Evolutionary conservation across 371 early-diverging fungal genomes (phyloP), one percentile per base, ranked within the genome.

Genomic region (Entomophthora muscae): DNA sequence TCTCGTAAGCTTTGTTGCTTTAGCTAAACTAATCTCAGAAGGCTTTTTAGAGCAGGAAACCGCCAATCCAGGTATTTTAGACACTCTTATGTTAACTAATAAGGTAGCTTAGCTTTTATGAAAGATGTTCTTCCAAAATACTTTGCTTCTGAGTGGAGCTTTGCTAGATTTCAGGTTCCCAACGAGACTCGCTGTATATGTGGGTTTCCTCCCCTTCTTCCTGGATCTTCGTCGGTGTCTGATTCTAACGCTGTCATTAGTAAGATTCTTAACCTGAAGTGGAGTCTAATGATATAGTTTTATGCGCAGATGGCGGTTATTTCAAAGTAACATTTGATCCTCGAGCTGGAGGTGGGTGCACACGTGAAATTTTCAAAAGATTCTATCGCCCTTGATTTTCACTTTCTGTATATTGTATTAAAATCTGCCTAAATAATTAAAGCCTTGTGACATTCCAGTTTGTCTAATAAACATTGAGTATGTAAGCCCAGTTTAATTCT

Each of bases 101-200:
- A 22, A 23, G 28, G 67, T 67, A 65, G 85, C 61, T 72, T 95
- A 0, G 83, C 87, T 52, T 93, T 92, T 65, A 84, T 95, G 83
- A 88, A 93, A 69, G 89, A 91, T 53, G 65, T 91, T 17, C 69
- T 95, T 64, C 93, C 91, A 23, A 90, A 91, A 68, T 94, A 95
- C 69, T 93, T 95, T 75, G 85, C 89, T 22, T 89, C 89, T 17
- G 90, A 90, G 66, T 93, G 93, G 92, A 85, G 86, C 10, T 95
- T 93, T 79, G 91, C 93, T 1, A 85, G 91, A 66, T 91, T 85
- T 62, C 78, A 83, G 58, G 76, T 94, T 10, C 81, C 84, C 21
- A 80, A 79, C 1, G 91, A 91, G 65, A 80, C 80, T 63, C 79
- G 84, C 62, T 91, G 86, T 67, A 77, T 90, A 5, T 85, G 84